Evolutionary conservation across 768 basidiomycete genomes (phyloP), one percentile per base, ranked within the genome.

Genomic region (Mycena metata): DNA sequence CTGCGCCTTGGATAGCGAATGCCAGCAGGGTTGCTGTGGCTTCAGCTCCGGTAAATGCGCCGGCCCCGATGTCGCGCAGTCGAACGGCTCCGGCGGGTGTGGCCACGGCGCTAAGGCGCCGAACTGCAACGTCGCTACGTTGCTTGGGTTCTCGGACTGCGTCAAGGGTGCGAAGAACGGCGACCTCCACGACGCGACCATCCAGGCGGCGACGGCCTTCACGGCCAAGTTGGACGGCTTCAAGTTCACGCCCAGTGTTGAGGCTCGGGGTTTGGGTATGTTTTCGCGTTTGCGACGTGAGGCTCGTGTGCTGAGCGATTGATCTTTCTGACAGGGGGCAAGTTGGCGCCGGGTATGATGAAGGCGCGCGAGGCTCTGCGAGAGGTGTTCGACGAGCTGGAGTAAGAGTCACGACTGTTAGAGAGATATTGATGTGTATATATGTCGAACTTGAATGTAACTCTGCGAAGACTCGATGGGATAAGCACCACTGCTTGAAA

Each of bases 41-140:
- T 65, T 65, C 55, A 35, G n/a, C 64, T 43, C 51, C 43, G 64
- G 64, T 36, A 65, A 65, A 46, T 65, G 64, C 45, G 64, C 64
- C 35, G 64, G 64, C 55, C 64, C 64, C 42, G 64, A 54, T 35
- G 64, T 65, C 24, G 64, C 64, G 36, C 64, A 65, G 45, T 46
- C 64, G 33, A 65, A 65, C 51, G 64, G 64, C 33, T 65, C 64
- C 33, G 64, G 64, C 33, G 64, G 64, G 30, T 65, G 64, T 33
- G 64, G 64, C 54, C 42, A 30, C 23, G 64, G 64, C 43, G 46
- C 54, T 17, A 45, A 43, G 33, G 64, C 64, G 19, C 64, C 64
- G 23, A 65, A 65, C 64, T 65, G 64, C 45, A 50, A 65, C 46
- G 64, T 65, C 46, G 54, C 64, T 17, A 50, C 55, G 19, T 45